Base-by-base conservation (phyloP, 306 rosid species). In the Mucuna pruriens region DNA sequence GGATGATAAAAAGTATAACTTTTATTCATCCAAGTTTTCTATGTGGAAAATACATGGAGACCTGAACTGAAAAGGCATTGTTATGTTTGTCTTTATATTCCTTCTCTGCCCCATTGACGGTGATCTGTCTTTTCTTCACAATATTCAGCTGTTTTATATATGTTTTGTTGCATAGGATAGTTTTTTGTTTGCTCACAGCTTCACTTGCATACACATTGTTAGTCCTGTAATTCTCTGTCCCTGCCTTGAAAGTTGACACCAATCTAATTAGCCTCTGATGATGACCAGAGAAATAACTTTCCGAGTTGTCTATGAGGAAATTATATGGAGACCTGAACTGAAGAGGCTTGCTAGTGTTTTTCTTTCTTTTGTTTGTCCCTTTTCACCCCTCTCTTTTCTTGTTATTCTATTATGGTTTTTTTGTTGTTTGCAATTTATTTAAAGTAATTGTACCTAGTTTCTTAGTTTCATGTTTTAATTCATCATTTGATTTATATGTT, bases 21-120 rank as follows among this genome's bases (percentile, higher is more conserved):
- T 90, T 85, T 91, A 91, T 87, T 87, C 89, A 87, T 79, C 89
- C 1, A 85, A 87, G 69, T 66, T 83, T 13, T 26, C 67, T 74
- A 65, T 89, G 92, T 9, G 85, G 92, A 85, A 83, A 63, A 31
- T 25, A 12, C 7, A 78, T 85, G 92, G 91, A 90, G 91, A 90
- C 90, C 89, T 90, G 91, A 89, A 85, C 93, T 90, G 91, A 90
- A 63, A 91, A 85, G 84, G 80, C 87, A 46, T 31, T 15, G 1
- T 34, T 16, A 22, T 13, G 19, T 9, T 25, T 54, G 2, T 20
- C 7, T 55, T 20, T 0, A 1, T 48, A 48, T 48, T 16, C 20
- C 8, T 0, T n/a, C n/a, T 15, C 20, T 51, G 1, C 2, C 58
- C 58, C 7, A 25, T 5, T 7, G 58, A 17, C 23, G 58, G 4